These are phyloP conservation scores for Tulasnella sp. DNA, from an alignment of 768 basidiomycete species.

Conservation along the genomic window DNA sequence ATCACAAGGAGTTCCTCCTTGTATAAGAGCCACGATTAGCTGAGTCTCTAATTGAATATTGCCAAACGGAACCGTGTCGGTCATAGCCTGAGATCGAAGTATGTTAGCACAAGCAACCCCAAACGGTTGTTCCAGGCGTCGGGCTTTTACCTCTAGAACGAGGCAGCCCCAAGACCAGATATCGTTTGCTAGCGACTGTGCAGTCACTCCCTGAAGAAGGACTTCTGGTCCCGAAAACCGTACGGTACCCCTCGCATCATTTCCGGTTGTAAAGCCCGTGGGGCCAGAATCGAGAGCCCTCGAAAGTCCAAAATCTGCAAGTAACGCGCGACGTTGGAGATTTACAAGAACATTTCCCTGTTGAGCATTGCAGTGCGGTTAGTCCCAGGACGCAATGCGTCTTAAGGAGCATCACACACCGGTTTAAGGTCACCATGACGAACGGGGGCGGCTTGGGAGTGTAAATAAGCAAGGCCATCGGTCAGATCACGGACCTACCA, in stretches of 20 bases:
- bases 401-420: not conserved
- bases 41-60: not conserved
- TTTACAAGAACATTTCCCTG: slow-evolving; percentile 14
- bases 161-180: slow-evolving; percentile 21
- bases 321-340: not conserved
- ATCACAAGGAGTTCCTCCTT: not conserved
- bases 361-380: not conserved
- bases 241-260: not conserved
- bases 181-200: not conserved
- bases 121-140: not conserved
- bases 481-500: not conserved
- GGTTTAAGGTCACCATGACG: not conserved
- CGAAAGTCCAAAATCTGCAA: slow-evolving; percentile 8
- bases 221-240: slow-evolving; percentile 13
- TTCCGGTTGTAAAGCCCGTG: not conserved
- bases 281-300: not conserved
- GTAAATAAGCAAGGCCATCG: not conserved
- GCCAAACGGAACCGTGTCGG: not conserved
- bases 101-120: not conserved
- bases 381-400: not conserved
- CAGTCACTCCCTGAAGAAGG: not conserved
- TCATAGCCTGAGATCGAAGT: not conserved
- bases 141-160: not conserved
- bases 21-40: not conserved
- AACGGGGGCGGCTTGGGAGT: not conserved